phyloP scores from a whole-genome alignment of 1,139 yeast genomes.

The Geotrichum europaeum region DNA sequence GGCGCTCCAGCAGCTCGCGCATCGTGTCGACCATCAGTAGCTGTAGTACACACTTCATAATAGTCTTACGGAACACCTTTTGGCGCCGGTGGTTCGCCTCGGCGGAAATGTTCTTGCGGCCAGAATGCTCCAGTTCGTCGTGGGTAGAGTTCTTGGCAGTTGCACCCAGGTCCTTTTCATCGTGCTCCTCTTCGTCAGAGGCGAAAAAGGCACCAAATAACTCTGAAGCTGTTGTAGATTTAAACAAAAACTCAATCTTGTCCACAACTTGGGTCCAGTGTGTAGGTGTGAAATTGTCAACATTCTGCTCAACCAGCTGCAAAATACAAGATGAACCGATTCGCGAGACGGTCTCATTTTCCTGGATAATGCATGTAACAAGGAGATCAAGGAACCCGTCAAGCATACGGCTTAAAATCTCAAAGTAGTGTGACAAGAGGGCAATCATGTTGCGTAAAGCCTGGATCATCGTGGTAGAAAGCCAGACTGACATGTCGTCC shows the following conservation, averaged over 20 bases:
- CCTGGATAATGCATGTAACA: constrained; percentile 89
- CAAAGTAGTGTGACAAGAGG: constrained; percentile 75
- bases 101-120: not conserved
- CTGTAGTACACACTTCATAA: constrained; percentile 88
- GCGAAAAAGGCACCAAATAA: constrained; percentile 48
- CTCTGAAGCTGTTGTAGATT: constrained; percentile 79
- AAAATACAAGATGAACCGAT: constrained; percentile 88
- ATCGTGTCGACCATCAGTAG: constrained; percentile 80
- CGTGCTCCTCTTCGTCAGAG: constrained; percentile 20
- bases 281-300: constrained; percentile 48
- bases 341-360: constrained; percentile 91
- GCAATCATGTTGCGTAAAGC: constrained; percentile 87
- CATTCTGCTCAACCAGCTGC: constrained; percentile 69
- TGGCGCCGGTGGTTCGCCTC: constrained; percentile 17
- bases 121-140: not conserved
- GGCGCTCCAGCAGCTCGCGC: constrained; percentile 65
- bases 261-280: constrained; percentile 72
- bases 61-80: constrained; percentile 63
- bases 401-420: constrained; percentile 61
- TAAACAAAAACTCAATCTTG: constrained; percentile 64
- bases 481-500: constrained; percentile 93
- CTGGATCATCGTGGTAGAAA: constrained; percentile 91
- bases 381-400: constrained; percentile 72
- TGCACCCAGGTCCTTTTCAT: constrained; percentile 7
- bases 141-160: constrained; percentile 2